Evolutionary conservation across 2,329 filamentous ascomycete genomes (phyloP).

Genomic region (Albophoma yamanashiensis): DNA sequence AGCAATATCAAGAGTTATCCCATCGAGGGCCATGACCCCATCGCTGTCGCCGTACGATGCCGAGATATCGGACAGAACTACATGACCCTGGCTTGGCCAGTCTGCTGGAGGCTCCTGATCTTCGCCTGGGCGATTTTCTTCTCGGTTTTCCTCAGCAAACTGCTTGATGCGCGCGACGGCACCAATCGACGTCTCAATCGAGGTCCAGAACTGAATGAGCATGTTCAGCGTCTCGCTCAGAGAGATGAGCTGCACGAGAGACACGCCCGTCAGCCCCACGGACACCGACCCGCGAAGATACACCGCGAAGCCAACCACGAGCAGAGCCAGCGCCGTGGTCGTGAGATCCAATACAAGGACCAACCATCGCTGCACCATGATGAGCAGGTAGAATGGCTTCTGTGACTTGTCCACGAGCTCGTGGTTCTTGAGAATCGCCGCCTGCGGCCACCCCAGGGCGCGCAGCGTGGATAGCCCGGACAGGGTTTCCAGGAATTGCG

Average conservation of each 20-base stretch:
- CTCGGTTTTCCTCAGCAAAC: constrained; percentile 16
- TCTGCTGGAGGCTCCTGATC: constrained; percentile 6
- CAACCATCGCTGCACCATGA: constrained; percentile 47
- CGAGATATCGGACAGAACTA: constrained; percentile 15
- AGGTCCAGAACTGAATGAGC: constrained; percentile 22
- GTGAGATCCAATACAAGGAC: constrained; percentile 38
- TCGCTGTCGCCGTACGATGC: constrained; percentile 14
- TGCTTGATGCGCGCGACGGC: constrained; percentile 22
- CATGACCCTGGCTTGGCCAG: constrained; percentile 20
- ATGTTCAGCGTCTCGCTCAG: constrained; percentile 23
- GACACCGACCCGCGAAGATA: constrained; percentile 14
- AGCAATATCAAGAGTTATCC: constrained; percentile 11
- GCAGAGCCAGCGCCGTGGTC: constrained; percentile 32
- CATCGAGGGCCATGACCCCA: constrained; percentile 10
- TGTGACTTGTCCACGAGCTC: constrained; percentile 42
- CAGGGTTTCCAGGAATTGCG: constrained; percentile 33
- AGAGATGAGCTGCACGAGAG: constrained; percentile 18
- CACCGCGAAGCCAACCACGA: constrained; percentile 36
- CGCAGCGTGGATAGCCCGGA: constrained; percentile 28
- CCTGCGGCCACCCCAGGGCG: constrained; percentile 24
- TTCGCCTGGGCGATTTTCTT: constrained; percentile 14
- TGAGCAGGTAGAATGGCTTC: constrained; percentile 45
- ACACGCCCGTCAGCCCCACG: constrained; percentile 19
- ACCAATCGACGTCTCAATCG: constrained; percentile 25
- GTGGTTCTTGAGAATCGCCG: constrained; percentile 29